A percentile compares a stretch with the other conserved stretches of the same genome.
phyloP scores from a whole-genome alignment of 2,329 filamentous ascomycete species.

The Cladosporium velox region DNA sequence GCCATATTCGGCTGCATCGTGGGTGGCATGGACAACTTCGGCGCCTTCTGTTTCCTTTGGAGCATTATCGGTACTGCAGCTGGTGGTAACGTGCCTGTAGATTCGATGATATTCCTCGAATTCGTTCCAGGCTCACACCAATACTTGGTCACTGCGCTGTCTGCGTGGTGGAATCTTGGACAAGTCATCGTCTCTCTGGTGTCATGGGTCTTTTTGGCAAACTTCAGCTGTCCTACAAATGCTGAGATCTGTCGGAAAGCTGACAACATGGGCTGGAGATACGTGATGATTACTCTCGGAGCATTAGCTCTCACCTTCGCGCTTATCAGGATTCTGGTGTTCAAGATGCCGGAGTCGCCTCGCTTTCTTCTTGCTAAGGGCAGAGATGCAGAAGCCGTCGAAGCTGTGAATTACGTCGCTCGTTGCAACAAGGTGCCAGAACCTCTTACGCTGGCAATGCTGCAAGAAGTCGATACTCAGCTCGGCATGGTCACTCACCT shows the following conservation, averaged over 20 bases:
- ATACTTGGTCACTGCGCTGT: conserved; percentile 72
- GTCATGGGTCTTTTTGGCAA: conserved; percentile 75
- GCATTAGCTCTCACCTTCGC: conserved; percentile 48
- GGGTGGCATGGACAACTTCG: conserved; percentile 25
- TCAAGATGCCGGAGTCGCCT: conserved; percentile 60
- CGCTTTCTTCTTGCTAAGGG: conserved; percentile 60
- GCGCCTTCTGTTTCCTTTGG: conserved; percentile 23
- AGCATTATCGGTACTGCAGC: conserved; percentile 58
- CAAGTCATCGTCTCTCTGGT: conserved; percentile 70
- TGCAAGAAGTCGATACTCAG: conserved; percentile 45
- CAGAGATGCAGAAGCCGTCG: conserved; percentile 54
- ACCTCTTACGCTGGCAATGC: conserved; percentile 50
- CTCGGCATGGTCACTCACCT: conserved; percentile 34
- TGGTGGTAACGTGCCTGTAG: conserved; percentile 74
- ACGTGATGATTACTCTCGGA: conserved; percentile 45
- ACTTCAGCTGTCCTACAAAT: conserved; percentile 55
- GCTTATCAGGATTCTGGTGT: conserved; percentile 55
- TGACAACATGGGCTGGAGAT: conserved; percentile 49
- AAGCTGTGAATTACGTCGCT: conserved; percentile 54
- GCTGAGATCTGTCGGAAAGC: conserved; percentile 40
- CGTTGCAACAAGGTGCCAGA: conserved; percentile 43
- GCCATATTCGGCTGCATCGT: conserved; percentile 25
- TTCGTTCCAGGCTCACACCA: conserved; percentile 75
- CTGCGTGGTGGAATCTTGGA: conserved; percentile 81
- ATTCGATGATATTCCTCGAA: conserved; percentile 78